Base-by-base conservation (phyloP, 371 early-diverging fungal genomes). In the Apophysomyces variabilis region DNA sequence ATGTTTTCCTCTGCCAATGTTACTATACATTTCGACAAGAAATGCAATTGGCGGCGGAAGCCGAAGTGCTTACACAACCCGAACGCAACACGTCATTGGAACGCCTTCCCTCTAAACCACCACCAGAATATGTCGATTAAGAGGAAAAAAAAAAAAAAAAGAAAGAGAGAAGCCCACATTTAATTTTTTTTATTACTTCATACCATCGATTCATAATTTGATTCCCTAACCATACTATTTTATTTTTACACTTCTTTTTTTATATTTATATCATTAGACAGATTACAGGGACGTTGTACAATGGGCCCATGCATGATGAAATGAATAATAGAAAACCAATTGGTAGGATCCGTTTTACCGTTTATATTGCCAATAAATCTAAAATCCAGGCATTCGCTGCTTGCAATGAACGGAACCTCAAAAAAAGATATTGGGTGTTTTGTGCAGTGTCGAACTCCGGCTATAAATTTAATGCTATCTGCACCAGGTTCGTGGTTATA, bases 41-140 rank as follows among this genome's bases (percentile, higher is more conserved):
- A 59, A 74, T 80, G 72, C 74, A 77, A 44, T 68, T 71, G 66
- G 81, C 78, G 4, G 75, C 80, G 18, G 75, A 79, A 47, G 67
- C 68, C 18, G 54, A 50, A 50, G 54, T 50, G n/a, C n/a, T 50
- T 9, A 21, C 54, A 8, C 54, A 50, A 9, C 9, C 54, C 0
- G 54, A 21, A 9, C 54, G 21, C 8, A 21, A 50, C 21, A 6
- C 21, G 21, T 21, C 61, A 6, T 43, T 80, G 37, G 76, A 74
- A 44, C 73, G 70, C 43, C 61, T 78, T 36, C 78, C 81, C 2
- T 80, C 81, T 11, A 71, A 72, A 47, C 81, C 81, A 21, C 81
- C 81, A n/a, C 81, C 81, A 7, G 78, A 76, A 44, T 80, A 78
- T 68, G 73, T 74, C 32, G 69, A 76, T 11, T 62, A 16, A 37